Conservation (phyloP, 2,329 filamentous ascomycete genomes). For the Alternaria angustiovoidea region DNA sequence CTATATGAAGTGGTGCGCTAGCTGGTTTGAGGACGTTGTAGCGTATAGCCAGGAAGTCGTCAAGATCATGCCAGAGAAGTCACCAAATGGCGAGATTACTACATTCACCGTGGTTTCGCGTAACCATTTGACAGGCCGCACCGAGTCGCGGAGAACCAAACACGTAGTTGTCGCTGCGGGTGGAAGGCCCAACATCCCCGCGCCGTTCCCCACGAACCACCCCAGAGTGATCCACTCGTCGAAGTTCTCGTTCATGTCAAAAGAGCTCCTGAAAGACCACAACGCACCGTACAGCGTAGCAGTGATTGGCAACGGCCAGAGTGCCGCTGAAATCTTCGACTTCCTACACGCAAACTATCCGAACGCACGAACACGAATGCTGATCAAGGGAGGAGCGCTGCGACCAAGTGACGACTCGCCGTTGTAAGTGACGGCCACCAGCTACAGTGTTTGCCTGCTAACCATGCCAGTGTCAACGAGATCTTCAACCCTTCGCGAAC, state of each 20-base stretch:
- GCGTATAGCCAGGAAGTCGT: constrained; percentile 81
- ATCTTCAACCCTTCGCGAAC: constrained; percentile 92
- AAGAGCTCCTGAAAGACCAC: constrained; percentile 65
- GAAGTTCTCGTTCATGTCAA: constrained; percentile 75
- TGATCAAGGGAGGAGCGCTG: constrained; percentile 84
- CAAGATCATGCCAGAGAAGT: constrained; percentile 69
- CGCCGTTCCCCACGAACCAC: constrained; percentile 72
- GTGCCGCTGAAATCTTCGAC: constrained; percentile 93
- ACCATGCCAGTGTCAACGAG: constrained; percentile 78
- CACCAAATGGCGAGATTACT: constrained; percentile 62
- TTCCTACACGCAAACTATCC: constrained; percentile 85
- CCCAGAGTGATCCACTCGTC: constrained; percentile 87
- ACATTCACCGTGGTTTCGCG: constrained; percentile 73
- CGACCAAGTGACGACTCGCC: constrained; percentile 94
- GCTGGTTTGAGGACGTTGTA: constrained; percentile 76
- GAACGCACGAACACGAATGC: constrained; percentile 76
- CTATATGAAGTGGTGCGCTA: constrained; percentile 92
- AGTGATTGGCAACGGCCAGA: constrained; percentile 89
- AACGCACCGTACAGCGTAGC: constrained; percentile 74
- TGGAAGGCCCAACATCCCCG: constrained; percentile 74
- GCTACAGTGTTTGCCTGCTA: constrained; percentile 26
- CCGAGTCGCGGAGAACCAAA: constrained; percentile 64
- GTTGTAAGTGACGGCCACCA: constrained; percentile 70
- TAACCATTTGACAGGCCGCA: constrained; percentile 65
- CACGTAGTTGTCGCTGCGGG: constrained; percentile 77